Percentiles rank a stretch among this genome's conserved stretches.
Evolutionary conservation across 306 rosid genomes (phyloP).

Genomic region (Quercus mongolica): DNA sequence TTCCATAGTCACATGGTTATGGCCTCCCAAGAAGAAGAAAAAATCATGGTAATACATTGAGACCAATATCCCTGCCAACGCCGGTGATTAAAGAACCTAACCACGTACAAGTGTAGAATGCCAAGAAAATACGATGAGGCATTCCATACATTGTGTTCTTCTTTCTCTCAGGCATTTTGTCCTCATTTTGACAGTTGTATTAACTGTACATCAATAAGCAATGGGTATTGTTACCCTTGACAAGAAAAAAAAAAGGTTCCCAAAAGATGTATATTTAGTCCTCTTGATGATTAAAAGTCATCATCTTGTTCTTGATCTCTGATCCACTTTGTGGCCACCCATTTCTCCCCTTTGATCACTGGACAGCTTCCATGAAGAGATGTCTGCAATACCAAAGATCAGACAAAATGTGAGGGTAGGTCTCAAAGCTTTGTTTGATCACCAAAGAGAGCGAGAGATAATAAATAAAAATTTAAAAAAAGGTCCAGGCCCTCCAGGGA

Average conservation of each 20-base stretch:
- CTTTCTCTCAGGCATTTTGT: neutral
- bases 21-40: no score
- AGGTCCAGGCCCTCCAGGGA: neutral
- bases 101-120: neutral
- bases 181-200: neutral
- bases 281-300: neutral
- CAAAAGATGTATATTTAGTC: neutral
- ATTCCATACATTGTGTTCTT: neutral
- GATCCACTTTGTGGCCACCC: conserved; percentile 76
- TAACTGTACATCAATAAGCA: neutral
- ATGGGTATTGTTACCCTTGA: neutral
- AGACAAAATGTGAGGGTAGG: neutral
- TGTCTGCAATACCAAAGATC: conserved; percentile 32
- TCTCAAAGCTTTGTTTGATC: neutral
- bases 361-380: conserved; percentile 78
- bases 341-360: conserved; percentile 61
- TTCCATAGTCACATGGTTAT: neutral
- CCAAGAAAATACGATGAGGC: neutral
- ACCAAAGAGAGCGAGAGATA: neutral
- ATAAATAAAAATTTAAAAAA: neutral
- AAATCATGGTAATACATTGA: no score
- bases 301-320: conserved; percentile 35
- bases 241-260: neutral
- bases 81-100: neutral
- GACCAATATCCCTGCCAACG: no score